A percentile compares a stretch with the other conserved stretches of the same genome.
phyloP scores from a whole-genome alignment of 345 rosid genomes.

The Ailanthus altissimus region DNA sequence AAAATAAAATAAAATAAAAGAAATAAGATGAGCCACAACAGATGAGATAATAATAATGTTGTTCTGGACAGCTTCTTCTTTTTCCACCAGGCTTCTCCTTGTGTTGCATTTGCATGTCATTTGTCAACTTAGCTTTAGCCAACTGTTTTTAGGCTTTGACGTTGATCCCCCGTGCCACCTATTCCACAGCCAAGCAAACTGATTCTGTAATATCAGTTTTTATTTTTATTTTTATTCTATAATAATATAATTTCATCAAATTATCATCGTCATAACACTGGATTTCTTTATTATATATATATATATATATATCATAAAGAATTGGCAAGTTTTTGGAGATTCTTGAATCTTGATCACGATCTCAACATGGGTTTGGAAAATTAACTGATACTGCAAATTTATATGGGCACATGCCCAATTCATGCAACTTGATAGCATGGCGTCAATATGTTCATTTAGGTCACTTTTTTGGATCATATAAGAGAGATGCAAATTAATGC shows the following conservation, averaged over 20 bases:
- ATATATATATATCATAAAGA: too few species aligned
- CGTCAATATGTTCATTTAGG: too few species aligned
- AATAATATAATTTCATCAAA: neutral
- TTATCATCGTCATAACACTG: neutral
- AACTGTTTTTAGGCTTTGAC: slow-evolving; percentile 33
- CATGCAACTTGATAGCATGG: too few species aligned
- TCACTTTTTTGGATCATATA: too few species aligned
- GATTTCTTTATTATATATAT: neutral
- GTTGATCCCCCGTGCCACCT: slow-evolving; percentile 32
- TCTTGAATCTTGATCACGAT: slow-evolving; percentile 5
- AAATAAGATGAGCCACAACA: slow-evolving; percentile 39
- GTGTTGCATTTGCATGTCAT: slow-evolving; percentile 21
- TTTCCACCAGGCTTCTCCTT: slow-evolving; percentile 21
- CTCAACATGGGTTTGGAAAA: neutral
- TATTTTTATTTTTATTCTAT: neutral
- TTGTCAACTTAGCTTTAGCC: slow-evolving; percentile 30
- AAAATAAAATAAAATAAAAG: neutral
- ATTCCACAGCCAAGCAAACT: slow-evolving; percentile 75
- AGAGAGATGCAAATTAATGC: too few species aligned
- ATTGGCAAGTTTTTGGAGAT: neutral
- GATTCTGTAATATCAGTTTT: slow-evolving; percentile 55
- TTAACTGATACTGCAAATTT: neutral
- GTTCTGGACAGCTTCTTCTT: slow-evolving; percentile 47
- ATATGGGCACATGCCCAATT: neutral
- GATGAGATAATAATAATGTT: slow-evolving; percentile 54